These are phyloP conservation scores for Ustilago bromivora DNA, from an alignment of 1,284 basidiomycete genomes.

Conservation along the genomic window DNA sequence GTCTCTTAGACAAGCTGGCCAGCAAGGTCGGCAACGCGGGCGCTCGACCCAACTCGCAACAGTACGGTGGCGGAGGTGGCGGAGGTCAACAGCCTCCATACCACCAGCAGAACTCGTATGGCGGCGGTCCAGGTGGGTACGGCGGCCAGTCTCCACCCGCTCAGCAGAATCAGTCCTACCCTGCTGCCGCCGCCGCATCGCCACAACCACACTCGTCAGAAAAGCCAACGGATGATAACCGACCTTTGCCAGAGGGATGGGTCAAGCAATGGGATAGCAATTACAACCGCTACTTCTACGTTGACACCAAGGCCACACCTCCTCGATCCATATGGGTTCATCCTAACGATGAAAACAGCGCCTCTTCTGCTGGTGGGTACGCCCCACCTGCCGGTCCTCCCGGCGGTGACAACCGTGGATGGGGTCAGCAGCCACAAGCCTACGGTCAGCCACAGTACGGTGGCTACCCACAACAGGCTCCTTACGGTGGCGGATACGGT, in stretches of 20 bases:
- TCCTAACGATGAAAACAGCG: slow-evolving; percentile 55
- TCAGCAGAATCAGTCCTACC: slow-evolving; percentile 14
- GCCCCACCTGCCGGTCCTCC: slow-evolving; percentile 57
- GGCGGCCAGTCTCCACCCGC: slow-evolving; percentile 14
- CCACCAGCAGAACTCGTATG: slow-evolving; percentile 31
- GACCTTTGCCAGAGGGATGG: slow-evolving; percentile 62
- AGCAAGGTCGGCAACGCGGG: slow-evolving; percentile 46
- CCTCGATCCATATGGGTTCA: slow-evolving; percentile 67
- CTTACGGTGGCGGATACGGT: slow-evolving; percentile 26
- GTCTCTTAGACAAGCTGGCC: slow-evolving; percentile 61
- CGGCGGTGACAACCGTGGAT: slow-evolving; percentile 40
- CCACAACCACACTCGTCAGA: slow-evolving; percentile 17
- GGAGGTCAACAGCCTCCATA: slow-evolving; percentile 37
- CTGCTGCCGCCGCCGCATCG: slow-evolving; percentile 1
- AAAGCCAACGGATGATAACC: slow-evolving; percentile 52
- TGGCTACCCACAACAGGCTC: slow-evolving; percentile 39
- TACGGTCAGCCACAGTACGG: slow-evolving; percentile 31
- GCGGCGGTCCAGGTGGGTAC: slow-evolving; percentile 9
- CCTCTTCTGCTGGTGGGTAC: slow-evolving; percentile 25
- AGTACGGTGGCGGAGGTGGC: slow-evolving; percentile 39
- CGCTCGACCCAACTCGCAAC: slow-evolving; percentile 35
- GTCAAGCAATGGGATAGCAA: slow-evolving; percentile 66
- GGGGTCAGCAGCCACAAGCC: slow-evolving; percentile 29
- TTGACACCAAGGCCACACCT: slow-evolving; percentile 63
- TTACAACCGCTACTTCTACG: slow-evolving; percentile 67